Evolutionary conservation across 2,329 filamentous ascomycete genomes (phyloP), one percentile per base, ranked within the genome.

Genomic region (Myriangium duriaei): DNA sequence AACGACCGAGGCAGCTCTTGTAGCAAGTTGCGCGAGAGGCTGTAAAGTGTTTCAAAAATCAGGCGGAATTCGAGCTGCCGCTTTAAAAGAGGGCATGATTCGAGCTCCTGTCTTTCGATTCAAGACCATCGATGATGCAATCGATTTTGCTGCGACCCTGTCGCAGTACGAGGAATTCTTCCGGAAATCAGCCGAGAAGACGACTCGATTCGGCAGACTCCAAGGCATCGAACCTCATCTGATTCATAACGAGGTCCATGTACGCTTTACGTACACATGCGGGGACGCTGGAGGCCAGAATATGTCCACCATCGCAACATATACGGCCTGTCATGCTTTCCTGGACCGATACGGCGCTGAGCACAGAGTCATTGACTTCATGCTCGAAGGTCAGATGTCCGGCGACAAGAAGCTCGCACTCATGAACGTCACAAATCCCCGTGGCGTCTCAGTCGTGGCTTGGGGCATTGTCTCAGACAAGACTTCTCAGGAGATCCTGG

Each of bases 201-300:
- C 33, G 6, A 35, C 33, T 24, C 26, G 33, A 14, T 35, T 35
- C 21, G 33, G 33, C 33, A 35, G 29, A 24, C 33, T 35, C 13
- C 11, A 12, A 6, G 29, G 33, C 19, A 35, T 35, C 2, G 19
- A 24, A 10, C 33, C 33, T 11, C 12, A 35, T 28, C 12, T 35
- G 12, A 35, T 35, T 5, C 33, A 35, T 24, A 35, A 35, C 10
- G 33, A 35, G 17, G 33, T 35, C n/a, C 33, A 35, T 24, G 21
- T 35, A 6, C 33, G 33, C 5, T 35, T 35, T 14, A 28, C 33
- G 15, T 35, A 35, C 33, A 35, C 33, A 12, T 53, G 48, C 21
- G 52, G 52, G 5, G 51, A 54, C 34, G 49, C 53, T 1, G 42
- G 49, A 1, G 52, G 51, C 5, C 53, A 56, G 35, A 56, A 55